Base-by-base conservation (phyloP, 2,329 filamentous ascomycete species). In the Teratosphaeria pseudoeucalypti region DNA sequence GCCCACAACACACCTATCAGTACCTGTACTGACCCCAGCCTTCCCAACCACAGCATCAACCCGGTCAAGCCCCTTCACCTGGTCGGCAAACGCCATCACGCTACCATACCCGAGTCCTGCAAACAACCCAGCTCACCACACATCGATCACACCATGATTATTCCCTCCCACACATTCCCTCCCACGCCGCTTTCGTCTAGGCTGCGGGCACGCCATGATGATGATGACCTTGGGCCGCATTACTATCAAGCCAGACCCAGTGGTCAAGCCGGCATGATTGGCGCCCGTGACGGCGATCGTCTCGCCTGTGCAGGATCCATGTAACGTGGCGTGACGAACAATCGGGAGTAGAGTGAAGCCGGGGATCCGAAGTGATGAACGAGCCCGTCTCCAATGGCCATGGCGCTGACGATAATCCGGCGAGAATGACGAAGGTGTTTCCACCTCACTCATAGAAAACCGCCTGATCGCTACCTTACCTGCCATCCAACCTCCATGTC, bases 271-370 rank as follows among this genome's bases (percentile, higher is more conserved):
- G 78, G 78, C 78, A 6, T 71, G n/a, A n/a, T 68, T 58, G 2
- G 76, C 73, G 52, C 79, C 79, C 0, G 79, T 82, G 5, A 81
- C 74, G 34, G 81, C 75, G 58, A 79, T 68, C 5, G 70, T 76
- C 52, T 75, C 70, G 19, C 73, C 76, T 5, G 32, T 12, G 56
- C 64, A 69, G 58, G 23, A 23, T 23, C 23, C 23, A 23, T 23
- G 23, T 6, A 69, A 59, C 58, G 70, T 60, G 75, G 76, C 6
- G 67, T 73, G 54, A 75, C 61, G 58, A 76, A 70, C 61, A 76
- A 68, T 62, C 79, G 77, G 29, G 67, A 69, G 62, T 75, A 71
- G 57, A 79, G 60, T 23, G 64, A 78, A 76, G 27, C 55, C 61
- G 1, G 65, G 64, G 7, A 69, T 16, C n/a, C 39, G 23, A 55